Evolutionary conservation across 305 asterid genomes (phyloP), one percentile per base, ranked within the genome.

Genomic region (Vinca major): DNA sequence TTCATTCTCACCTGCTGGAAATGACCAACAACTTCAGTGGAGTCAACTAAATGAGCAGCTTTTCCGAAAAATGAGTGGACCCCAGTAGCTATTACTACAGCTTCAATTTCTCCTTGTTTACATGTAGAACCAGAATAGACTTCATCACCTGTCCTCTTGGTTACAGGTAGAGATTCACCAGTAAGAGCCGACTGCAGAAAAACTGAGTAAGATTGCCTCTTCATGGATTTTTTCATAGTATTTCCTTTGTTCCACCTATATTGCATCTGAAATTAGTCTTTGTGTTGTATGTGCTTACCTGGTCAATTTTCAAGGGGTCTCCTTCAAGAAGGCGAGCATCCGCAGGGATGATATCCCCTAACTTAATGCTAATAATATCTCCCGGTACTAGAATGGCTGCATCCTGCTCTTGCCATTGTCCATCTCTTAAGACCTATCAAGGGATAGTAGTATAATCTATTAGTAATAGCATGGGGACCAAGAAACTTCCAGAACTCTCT

Each of bases 301-400:
- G 75, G 61, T 75, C 75, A 63, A 71, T 71, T 70, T 75, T 71
- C 54, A 75, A 43, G 20, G 75, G 55, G 19, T 70, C 75, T 60
- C 79, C 79, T 20, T 70, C 79, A 26, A 75, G 79, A n/a, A 75
- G 52, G 45, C 69, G 79, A 10, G 79, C 79, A 66, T 70, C 73
- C 49, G 79, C 79, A 58, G 75, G 79, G 69, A 75, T 71, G 52
- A 75, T 75, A 45, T 75, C 79, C 41, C 79, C 79, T n/a, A 75
- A 68, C 66, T 66, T 75, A 12, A 70, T 75, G 68, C 79, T 75
- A 70, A 75, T 75, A 52, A 75, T 66, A 61, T 74, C 78, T 54
- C 78, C 78, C 63, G 78, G 78, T 4, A 74, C 78, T 48, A 74
- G 66, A 64, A 69, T 56, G 55, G 74, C 67, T 14, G 74, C 78